A percentile compares a stretch with the other conserved stretches of the same genome.
Conservation (phyloP, 306 rosid species). For the Rosa chinensis region DNA sequence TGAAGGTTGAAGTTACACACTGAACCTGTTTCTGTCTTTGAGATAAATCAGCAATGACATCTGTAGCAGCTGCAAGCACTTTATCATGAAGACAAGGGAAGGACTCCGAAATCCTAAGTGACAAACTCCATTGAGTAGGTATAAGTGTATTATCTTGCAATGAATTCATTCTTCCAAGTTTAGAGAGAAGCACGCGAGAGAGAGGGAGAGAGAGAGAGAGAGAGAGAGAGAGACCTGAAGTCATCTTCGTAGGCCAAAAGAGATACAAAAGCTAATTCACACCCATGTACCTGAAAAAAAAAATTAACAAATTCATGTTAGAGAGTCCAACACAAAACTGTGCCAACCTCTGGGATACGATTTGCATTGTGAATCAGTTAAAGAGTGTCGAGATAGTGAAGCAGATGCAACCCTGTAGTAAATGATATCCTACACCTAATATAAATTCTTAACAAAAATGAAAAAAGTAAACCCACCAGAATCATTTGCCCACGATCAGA, state of each 20-base stretch:
- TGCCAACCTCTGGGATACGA: background rate
- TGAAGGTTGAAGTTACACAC: slow-evolving; percentile 31
- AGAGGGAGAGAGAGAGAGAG: too few species aligned
- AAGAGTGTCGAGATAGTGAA: background rate
- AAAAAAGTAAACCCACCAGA: slow-evolving; percentile 58
- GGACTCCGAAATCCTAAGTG: slow-evolving; percentile 63
- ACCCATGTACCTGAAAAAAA: slow-evolving; percentile 61
- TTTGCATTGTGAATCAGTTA: background rate
- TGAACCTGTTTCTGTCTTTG: slow-evolving; percentile 57
- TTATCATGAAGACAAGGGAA: slow-evolving; percentile 74
- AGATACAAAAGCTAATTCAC: slow-evolving; percentile 67
- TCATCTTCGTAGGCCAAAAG: slow-evolving; percentile 57
- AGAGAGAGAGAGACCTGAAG: slow-evolving; percentile 43
- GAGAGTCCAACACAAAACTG: slow-evolving; percentile 18
- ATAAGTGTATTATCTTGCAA: background rate
- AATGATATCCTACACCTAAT: background rate
- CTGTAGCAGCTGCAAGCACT: slow-evolving; percentile 68
- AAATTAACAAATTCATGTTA: slow-evolving; percentile 10
- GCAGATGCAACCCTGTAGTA: background rate
- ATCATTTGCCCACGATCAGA: slow-evolving; percentile 66
- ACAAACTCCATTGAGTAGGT: background rate
- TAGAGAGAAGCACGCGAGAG: too few species aligned
- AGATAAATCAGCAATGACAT: slow-evolving; percentile 40
- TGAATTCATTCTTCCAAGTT: background rate
- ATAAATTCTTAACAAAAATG: background rate